Evolutionary conservation across 805 yeast genomes (phyloP).

Genomic region (Hanseniaspora valbyensis): DNA sequence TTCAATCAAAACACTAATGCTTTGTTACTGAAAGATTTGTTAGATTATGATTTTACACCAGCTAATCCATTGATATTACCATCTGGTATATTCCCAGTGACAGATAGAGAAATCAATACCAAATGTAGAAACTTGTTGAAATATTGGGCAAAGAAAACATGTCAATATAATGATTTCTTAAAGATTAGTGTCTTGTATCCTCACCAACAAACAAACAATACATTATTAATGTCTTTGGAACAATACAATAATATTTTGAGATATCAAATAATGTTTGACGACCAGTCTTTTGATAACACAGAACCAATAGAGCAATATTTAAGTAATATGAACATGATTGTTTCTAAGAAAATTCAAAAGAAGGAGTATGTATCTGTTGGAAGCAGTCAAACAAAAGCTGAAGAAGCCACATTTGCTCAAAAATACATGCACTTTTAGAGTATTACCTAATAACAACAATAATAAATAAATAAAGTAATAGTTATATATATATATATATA

Average conservation of each 20-base stretch:
- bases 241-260: constrained; percentile 35
- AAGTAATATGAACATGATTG: constrained; percentile 52
- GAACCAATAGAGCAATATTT: constrained; percentile 57
- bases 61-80: constrained; percentile 4
- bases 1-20: constrained; percentile 60
- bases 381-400: constrained; percentile 18
- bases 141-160: constrained; percentile 31
- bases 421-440: constrained; percentile 27
- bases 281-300: constrained; percentile 44
- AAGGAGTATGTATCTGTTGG: constrained; percentile 29
- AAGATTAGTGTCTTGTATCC: constrained; percentile 28
- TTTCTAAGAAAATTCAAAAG: constrained; percentile 42
- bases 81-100: constrained; percentile 49
- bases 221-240: constrained; percentile 15
- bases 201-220: constrained; percentile 24
- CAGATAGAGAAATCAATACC: constrained; percentile 55
- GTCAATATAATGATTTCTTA: constrained; percentile 24
- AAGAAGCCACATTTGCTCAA: constrained; percentile 27
- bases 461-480: background rate
- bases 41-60: constrained; percentile 44
- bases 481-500: background rate
- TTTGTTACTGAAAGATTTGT: constrained; percentile 57
- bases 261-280: constrained; percentile 60
- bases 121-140: constrained; percentile 56
- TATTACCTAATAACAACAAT: too few relatives aligned